phyloP scores from a whole-genome alignment of 331 rosid genomes.

The Pyrus hybrid region DNA sequence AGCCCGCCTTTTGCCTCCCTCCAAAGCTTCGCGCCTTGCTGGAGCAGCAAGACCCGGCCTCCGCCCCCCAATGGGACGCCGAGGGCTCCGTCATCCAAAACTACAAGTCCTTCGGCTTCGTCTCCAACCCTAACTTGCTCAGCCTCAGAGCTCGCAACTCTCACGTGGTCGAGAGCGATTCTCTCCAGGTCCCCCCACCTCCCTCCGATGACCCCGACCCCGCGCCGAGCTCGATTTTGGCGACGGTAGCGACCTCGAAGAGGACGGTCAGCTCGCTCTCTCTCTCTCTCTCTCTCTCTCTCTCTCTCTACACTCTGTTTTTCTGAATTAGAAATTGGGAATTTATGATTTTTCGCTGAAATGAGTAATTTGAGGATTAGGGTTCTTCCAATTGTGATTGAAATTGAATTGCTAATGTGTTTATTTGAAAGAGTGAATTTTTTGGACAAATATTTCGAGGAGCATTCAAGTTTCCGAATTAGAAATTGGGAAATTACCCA shows the following conservation, averaged over 20 bases:
- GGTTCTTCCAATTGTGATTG: neutral
- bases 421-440: neutral
- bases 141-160: constrained; percentile 39
- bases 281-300: neutral
- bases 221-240: neutral
- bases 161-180: constrained; percentile 36
- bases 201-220: constrained; percentile 8
- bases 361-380: neutral
- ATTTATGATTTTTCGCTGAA: neutral
- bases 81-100: constrained; percentile 45
- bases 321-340: neutral
- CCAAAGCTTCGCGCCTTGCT: constrained; percentile 55
- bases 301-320: neutral
- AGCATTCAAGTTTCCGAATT: neutral
- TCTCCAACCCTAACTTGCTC: constrained; percentile 56
- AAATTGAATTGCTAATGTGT: neutral
- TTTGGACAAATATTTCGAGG: neutral
- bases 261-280: constrained; percentile 54
- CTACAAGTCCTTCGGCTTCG: constrained; percentile 57
- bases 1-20: constrained; percentile 66
- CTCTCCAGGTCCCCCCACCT: constrained; percentile 34
- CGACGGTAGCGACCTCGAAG: constrained; percentile 82
- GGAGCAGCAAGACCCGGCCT: constrained; percentile 1
- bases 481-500: neutral
- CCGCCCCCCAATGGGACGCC: constrained; percentile 54